These are phyloP conservation scores for Cardamine chenopodiifolia DNA, from an alignment of 345 rosid genomes.

Conservation along the genomic window DNA sequence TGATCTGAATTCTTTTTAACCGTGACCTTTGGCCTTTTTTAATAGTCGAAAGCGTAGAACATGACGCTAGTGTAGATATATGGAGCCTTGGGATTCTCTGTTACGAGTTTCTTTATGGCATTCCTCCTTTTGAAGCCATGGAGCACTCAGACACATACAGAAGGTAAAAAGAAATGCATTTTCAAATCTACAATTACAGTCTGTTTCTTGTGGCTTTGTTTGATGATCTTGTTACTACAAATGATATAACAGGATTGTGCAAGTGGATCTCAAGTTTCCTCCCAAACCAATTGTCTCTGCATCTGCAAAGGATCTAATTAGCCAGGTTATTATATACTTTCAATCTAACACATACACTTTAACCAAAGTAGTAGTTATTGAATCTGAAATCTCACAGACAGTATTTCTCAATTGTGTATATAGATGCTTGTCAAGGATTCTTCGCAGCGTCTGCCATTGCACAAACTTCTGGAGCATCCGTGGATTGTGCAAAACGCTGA, in stretches of 20 bases:
- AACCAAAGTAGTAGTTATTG: background rate
- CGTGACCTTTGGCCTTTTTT: background rate
- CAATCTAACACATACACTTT: background rate
- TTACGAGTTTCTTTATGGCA: slow-evolving; percentile 88
- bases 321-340: slow-evolving; percentile 57
- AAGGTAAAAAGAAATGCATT: slow-evolving; percentile 50
- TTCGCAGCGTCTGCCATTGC: slow-evolving; percentile 72
- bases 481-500: slow-evolving; percentile 97
- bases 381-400: slow-evolving; percentile 4
- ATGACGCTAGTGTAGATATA: slow-evolving; percentile 92
- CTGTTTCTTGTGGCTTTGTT: slow-evolving; percentile 11
- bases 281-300: slow-evolving; percentile 85
- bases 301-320: slow-evolving; percentile 84
- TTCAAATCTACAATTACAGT: background rate
- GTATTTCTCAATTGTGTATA: background rate
- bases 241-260: slow-evolving; percentile 69
- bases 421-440: slow-evolving; percentile 97
- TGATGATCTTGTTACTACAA: background rate
- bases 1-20: background rate
- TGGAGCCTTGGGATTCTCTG: slow-evolving; percentile 99
- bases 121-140: slow-evolving; percentile 91
- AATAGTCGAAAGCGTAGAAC: slow-evolving; percentile 93
- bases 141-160: slow-evolving; percentile 93
- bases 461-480: slow-evolving; percentile 91
- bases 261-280: slow-evolving; percentile 95